Evolutionary conservation across 768 basidiomycete genomes (phyloP).

Genomic region (Stropharia rugosoannulata): DNA sequence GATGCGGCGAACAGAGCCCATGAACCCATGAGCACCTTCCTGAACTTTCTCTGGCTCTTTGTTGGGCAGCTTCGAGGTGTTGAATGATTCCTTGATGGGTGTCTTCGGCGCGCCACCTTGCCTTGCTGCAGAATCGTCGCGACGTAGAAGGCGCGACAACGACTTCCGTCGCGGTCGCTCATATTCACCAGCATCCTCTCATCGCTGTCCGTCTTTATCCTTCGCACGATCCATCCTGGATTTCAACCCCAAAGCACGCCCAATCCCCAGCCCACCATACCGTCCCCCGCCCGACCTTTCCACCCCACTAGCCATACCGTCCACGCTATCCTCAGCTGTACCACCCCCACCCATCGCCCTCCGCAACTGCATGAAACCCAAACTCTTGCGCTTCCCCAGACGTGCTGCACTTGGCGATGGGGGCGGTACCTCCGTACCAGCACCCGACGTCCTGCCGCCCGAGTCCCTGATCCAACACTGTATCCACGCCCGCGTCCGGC

Average conservation of each 20-base stretch:
- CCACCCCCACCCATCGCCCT: neutral
- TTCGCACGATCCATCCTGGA: slow-evolving; percentile 2
- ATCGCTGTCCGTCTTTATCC: slow-evolving; percentile 17
- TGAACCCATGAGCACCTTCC: slow-evolving; percentile 43
- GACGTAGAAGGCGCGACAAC: slow-evolving; percentile 16
- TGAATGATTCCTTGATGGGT: slow-evolving; percentile 5
- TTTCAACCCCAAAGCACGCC: too few relatives aligned
- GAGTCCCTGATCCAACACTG: neutral
- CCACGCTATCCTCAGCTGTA: slow-evolving; percentile 12
- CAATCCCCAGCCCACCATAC: slow-evolving; percentile 7
- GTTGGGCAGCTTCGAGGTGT: neutral
- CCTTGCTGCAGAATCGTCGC: slow-evolving; percentile 4
- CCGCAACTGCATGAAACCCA: slow-evolving; percentile 38
- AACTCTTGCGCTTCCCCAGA: slow-evolving; percentile 42
- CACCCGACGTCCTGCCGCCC: neutral
- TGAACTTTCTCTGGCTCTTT: slow-evolving; percentile 15
- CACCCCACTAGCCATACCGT: slow-evolving; percentile 6
- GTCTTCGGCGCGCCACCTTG: neutral
- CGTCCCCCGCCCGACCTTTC: too few relatives aligned
- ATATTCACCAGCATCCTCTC: slow-evolving; percentile 6
- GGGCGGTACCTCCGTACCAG: neutral
- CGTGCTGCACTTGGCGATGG: slow-evolving; percentile 28
- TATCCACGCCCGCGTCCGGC: neutral
- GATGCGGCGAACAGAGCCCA: slow-evolving; percentile 63
- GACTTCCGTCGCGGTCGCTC: slow-evolving; percentile 13